Evolutionary conservation across 2,329 filamentous ascomycete genomes (phyloP).

Genomic region (Xylariaceae sp.): DNA sequence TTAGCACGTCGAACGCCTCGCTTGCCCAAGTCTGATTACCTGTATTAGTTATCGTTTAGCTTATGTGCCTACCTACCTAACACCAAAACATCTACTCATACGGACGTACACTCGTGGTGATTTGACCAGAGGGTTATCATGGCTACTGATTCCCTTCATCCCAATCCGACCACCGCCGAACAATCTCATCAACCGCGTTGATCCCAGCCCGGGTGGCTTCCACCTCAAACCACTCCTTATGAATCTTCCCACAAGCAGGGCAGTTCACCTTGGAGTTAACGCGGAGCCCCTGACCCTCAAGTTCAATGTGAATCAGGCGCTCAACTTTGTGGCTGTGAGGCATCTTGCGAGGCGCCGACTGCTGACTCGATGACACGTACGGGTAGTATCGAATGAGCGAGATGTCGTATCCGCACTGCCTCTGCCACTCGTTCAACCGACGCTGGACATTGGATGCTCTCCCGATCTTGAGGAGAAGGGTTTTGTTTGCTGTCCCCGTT

Average conservation of each 20-base stretch:
- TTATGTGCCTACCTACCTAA: too few species aligned
- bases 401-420: conserved; percentile 86
- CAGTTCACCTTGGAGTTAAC: conserved; percentile 57
- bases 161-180: conserved; percentile 84
- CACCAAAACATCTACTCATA: too few species aligned
- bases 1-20: too few species aligned
- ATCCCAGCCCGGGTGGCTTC: conserved; percentile 69
- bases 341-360: conserved; percentile 60
- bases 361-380: conserved; percentile 54
- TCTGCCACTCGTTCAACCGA: conserved; percentile 86
- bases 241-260: conserved; percentile 73
- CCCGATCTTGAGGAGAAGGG: conserved; percentile 65
- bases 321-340: conserved; percentile 86
- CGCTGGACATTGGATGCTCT: conserved; percentile 79
- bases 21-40: too few species aligned
- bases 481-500: conserved; percentile 44
- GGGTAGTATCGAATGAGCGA: conserved; percentile 91
- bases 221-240: conserved; percentile 94
- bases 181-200: conserved; percentile 61
- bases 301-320: conserved; percentile 82
- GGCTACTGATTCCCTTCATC: conserved; percentile 48
- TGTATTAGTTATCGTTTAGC: too few species aligned
- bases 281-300: conserved; percentile 59
- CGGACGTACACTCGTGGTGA: conserved; percentile 2
- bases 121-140: neutral